Evolutionary conservation across 176 grass and related monocot genomes (phyloP), one percentile per base, ranked within the genome.

Genomic region (Echinochloa phyllopogon): DNA sequence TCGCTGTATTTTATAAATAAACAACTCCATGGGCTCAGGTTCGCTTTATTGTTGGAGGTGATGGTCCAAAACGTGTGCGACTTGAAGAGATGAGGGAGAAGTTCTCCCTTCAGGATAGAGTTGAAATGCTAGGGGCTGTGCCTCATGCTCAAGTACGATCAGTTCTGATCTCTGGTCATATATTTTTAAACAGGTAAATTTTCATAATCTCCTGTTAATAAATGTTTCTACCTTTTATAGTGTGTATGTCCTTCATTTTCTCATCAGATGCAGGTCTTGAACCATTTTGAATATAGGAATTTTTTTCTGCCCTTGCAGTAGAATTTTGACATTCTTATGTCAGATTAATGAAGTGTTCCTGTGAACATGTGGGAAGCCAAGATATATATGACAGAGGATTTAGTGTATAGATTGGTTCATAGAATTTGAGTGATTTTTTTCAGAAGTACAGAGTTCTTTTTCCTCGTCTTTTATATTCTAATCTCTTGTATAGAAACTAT

Each of bases 81-180:
- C 79, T 98, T 57, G 95, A 98, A 86, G 93, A 95, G 77, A 98
- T 95, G 95, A 95, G 95, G 79, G 95, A 98, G 83, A 95, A 95
- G 53, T 93, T 93, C 80, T 95, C 95, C 87, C 89, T 98, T 79
- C 95, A 98, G 80, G 95, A 98, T 84, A 92, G 93, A 93, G 93
- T 98, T 80, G 91, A 98, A 60, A 98, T 98, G 95, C 84, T 98
- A 84, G 95, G 93, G 24, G 95, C 91, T 84, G 95, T 98, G 39
- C 95, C 92, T 75, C 95, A 98, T 95, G 87, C 93, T 90, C 93
- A 95, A 87, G 95, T 98, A 47, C 91, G 85, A 69, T 95, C 91
- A 64, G 93, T 98, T 88, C 89, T 98, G 42, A 98, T 98, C 49
- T 95, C 89, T 65, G 95, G 95, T 65, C 95, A 98, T 80, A 98